Conservation (phyloP, 768 basidiomycete genomes). For the Calvatia gigantea region DNA sequence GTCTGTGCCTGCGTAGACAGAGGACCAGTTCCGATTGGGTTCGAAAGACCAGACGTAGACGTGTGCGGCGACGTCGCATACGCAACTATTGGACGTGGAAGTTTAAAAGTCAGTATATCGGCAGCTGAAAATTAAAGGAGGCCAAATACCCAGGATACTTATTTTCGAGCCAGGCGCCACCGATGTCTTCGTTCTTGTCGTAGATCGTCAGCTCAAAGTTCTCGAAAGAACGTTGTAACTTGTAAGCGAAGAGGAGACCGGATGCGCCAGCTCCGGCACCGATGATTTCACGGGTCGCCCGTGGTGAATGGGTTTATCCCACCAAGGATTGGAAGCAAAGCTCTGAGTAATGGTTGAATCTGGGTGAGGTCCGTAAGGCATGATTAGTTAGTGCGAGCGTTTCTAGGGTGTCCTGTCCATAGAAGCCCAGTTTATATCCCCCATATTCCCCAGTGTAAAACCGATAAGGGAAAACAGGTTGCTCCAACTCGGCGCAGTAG, state of each 20-base stretch:
- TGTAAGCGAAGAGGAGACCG: conserved; percentile 29
- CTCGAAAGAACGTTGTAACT: conserved; percentile 31
- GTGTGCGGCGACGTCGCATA: conserved; percentile 31
- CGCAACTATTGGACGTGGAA: conserved; percentile 23
- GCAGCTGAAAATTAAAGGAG: neutral
- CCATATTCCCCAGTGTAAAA: no score
- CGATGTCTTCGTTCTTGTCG: conserved; percentile 29
- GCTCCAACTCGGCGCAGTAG: no score
- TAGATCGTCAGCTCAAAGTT: conserved; percentile 30
- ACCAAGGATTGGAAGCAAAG: neutral
- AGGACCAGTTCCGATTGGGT: conserved; percentile 28
- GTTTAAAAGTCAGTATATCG: no score
- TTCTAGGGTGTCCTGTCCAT: no score
- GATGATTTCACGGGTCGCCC: conserved; percentile 26
- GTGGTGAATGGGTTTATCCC: conserved; percentile 23
- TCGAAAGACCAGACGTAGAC: conserved; percentile 31
- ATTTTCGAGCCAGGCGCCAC: conserved; percentile 34
- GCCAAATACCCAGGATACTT: conserved; percentile 28
- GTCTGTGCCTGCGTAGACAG: conserved; percentile 26
- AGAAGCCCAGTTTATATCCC: no score
- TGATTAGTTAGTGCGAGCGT: no score
- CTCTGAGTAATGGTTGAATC: neutral
- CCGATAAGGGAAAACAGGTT: no score
- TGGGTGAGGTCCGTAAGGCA: conserved; percentile 3
- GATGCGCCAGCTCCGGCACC: conserved; percentile 34